Evolutionary conservation across 2,329 filamentous ascomycete genomes (phyloP), one percentile per base, ranked within the genome.

Genomic region (Tolypocladium inflatum): DNA sequence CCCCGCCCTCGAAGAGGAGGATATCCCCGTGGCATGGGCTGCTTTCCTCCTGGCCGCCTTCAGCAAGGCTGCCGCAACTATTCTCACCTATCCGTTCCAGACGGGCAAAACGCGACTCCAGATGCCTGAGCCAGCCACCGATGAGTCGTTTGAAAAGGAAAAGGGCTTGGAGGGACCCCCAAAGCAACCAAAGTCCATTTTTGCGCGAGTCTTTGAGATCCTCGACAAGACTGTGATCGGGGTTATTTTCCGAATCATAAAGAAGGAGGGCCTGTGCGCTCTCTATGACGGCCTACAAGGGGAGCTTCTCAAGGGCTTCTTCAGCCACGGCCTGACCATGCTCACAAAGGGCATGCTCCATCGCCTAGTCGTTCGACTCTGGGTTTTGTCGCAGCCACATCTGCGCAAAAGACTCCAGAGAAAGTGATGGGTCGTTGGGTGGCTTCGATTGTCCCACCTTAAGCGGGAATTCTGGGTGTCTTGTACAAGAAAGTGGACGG

Each of bases 301-400:
- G 5, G 90, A 95, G 71, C 78, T 96, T 3, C 72, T 92, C 10
- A 92, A 91, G 66, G 88, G 89, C 0, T 95, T 96, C 74, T 86
- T 96, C 66, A 86, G 85, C 26, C 91, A 96, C 66, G 91, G 91
- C 0, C 81, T 91, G 55, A 93, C 91, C 1, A 96, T 96, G 89
- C 76, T 93, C 57, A 84, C 89, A 59, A 96, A 96, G 72, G 89
- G 93, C 58, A 75, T 82, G 6, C 82, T 94, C 10, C 89, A 96
- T 69, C 78, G 82, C 35, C 71, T 86, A 19, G 83, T 96, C 58
- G 82, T 95, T 59, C 83, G 83, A 62, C 65, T 87, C 5, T 95
- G 93, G 72, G 88, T 90, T 63, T 67, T 85, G 45, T 58, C 70
- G 45, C 61, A 67, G 42, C 65, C 69, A 52, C 60, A 65, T 54